A percentile compares a stretch with the other conserved stretches of the same genome.
These are phyloP conservation scores for Capsicum rhomboideum DNA, from an alignment of 257 asterid genomes.

Conservation along the genomic window DNA sequence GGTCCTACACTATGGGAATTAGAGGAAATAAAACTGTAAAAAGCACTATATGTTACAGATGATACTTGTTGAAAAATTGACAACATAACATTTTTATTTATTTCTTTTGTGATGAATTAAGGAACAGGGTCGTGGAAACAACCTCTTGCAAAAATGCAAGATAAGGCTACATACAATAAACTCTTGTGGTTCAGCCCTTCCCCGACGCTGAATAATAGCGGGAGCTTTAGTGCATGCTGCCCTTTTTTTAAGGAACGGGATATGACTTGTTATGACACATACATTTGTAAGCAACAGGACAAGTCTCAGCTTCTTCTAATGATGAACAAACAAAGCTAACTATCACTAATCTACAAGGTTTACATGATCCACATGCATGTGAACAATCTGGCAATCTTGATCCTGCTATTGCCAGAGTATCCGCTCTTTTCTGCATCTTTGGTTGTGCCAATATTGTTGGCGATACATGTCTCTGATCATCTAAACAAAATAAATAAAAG, in stretches of 20 bases:
- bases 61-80: too few species aligned
- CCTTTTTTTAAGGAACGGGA: conserved; percentile 82
- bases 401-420: conserved; percentile 42
- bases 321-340: conserved; percentile 87
- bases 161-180: too few species aligned
- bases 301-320: conserved; percentile 84
- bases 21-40: too few species aligned
- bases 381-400: conserved; percentile 77
- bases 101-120: conserved; percentile 5
- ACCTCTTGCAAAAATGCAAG: too few species aligned
- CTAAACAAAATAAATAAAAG: background rate
- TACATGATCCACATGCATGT: conserved; percentile 90
- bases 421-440: background rate
- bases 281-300: conserved; percentile 86
- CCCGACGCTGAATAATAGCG: too few species aligned
- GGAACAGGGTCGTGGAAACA: conserved; percentile 92
- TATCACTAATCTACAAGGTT: conserved; percentile 75
- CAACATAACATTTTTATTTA: too few species aligned
- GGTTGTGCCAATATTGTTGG: background rate
- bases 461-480: conserved; percentile 25
- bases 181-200: too few species aligned
- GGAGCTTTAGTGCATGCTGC: too few species aligned
- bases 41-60: too few species aligned
- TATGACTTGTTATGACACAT: conserved; percentile 85
- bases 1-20: background rate